A percentile compares a stretch with the other conserved stretches of the same genome.
Conservation (phyloP, 352 stramenopile species). For the Elongisporangium prolatum region DNA sequence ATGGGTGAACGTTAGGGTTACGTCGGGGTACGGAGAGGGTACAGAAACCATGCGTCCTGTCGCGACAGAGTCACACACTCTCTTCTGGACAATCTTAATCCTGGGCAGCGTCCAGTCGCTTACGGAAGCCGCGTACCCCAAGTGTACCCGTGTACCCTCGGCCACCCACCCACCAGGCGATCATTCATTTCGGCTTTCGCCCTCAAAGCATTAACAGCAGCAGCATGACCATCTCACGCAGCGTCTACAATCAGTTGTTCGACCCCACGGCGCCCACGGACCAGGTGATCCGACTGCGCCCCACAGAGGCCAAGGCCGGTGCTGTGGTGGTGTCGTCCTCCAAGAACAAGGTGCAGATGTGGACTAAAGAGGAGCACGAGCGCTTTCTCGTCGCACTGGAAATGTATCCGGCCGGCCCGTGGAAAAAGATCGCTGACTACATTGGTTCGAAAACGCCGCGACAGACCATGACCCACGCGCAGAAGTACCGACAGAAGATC, state of each 20-base stretch:
- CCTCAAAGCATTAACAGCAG: slow-evolving; percentile 1
- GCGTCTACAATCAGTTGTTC: slow-evolving; percentile 83
- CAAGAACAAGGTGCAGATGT: slow-evolving; percentile 85
- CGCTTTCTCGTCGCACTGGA: slow-evolving; percentile 80
- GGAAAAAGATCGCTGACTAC: slow-evolving; percentile 83
- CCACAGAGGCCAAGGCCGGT: slow-evolving; percentile 75
- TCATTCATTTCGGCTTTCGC: slow-evolving; percentile 1
- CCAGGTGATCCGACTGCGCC: slow-evolving; percentile 71
- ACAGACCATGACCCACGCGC: slow-evolving; percentile 91
- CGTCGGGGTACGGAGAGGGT: background rate
- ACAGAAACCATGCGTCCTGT: background rate
- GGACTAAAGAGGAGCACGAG: slow-evolving; percentile 84
- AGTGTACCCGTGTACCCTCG: background rate
- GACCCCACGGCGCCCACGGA: slow-evolving; percentile 16
- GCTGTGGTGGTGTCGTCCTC: slow-evolving; percentile 63
- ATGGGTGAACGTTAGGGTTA: background rate
- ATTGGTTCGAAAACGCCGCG: slow-evolving; percentile 86
- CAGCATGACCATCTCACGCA: slow-evolving; percentile 77
- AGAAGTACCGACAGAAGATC: slow-evolving; percentile 86
- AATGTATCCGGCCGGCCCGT: slow-evolving; percentile 79
- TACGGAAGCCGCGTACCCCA: background rate
- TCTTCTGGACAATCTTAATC: background rate
- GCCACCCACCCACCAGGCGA: slow-evolving; percentile 12
- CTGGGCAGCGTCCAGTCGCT: background rate
- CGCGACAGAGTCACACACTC: background rate